Conservation (phyloP, 352 stramenopile species). For the Phytopythium oedochilum region DNA sequence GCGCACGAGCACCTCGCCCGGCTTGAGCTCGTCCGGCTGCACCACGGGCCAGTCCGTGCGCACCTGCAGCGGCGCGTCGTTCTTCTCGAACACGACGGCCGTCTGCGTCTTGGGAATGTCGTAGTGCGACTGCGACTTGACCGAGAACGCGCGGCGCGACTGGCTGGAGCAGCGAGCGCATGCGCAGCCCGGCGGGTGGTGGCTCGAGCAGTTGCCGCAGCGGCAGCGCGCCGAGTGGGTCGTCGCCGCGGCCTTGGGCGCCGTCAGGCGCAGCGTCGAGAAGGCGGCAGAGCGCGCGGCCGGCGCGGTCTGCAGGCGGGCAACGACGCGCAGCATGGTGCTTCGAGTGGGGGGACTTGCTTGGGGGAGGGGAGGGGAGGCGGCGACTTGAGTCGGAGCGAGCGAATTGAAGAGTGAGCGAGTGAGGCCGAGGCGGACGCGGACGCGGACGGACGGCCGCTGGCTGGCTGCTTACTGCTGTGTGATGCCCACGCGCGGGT, state of each 20-base stretch:
- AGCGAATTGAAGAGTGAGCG: neutral
- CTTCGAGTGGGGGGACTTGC: neutral
- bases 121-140: conserved; percentile 34
- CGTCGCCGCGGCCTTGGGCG: neutral
- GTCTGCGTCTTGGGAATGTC: conserved; percentile 46
- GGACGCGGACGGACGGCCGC: too few species aligned
- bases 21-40: conserved; percentile 35
- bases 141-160: conserved; percentile 23
- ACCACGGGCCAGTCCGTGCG: conserved; percentile 40
- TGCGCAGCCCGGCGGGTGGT: conserved; percentile 12
- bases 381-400: conserved; percentile 2
- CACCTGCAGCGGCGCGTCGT: conserved; percentile 40
- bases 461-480: too few species aligned
- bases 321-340: neutral
- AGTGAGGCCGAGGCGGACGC: neutral
- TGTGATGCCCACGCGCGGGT: neutral
- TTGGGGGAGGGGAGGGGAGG: neutral
- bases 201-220: conserved; percentile 26
- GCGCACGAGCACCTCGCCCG: conserved; percentile 42
- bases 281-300: conserved; percentile 2
- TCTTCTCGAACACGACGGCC: conserved; percentile 42
- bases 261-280: conserved; percentile 12
- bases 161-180: conserved; percentile 8
- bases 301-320: conserved; percentile 9
- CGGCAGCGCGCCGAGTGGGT: conserved; percentile 11